Base-by-base conservation (phyloP, 1,284 basidiomycete species). In the Pisolithus thermaeus region DNA sequence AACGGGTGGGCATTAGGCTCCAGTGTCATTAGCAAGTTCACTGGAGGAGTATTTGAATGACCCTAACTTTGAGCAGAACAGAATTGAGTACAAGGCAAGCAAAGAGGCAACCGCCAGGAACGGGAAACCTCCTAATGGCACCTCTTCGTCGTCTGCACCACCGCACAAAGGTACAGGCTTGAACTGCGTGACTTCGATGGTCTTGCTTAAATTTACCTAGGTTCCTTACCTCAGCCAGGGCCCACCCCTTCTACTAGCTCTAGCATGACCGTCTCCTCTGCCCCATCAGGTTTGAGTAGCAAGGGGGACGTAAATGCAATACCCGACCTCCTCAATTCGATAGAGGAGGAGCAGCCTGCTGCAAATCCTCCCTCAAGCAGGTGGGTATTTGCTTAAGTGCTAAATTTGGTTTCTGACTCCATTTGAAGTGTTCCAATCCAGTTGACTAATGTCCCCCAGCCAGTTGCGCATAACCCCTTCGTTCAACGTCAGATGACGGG, bases 41-140 rank as follows among this genome's bases (percentile, higher is more conserved):
- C 79, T 99, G 25, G 90, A 99, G 65, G 97, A 99, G 66, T 99
- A 99, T 65, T 76, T 98, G 40, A 85, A 92, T 54, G 94, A 97
- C 69, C 90, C 94, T 16, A 93, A 94, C 67, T 99, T 98, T 66
- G 96, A 98, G 69, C 82, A 92, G 67, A 97, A 97, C 65, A 76
- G 96, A 50, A 73, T 89, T 18, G 95, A 98, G 63, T 97, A 99
- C 73, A 92, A 83, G 70, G 78, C 85, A 38, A 93, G 84, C 67
- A 92, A 92, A 68, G 80, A 80, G n/a, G 76, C 84, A 6, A 81
- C 83, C 0, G 90, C 93, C 55, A 78, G 76, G 25, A 74, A 69
- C 56, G 63, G 62, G 18, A 69, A 65, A 56, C 49, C 58, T 57
- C 54, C 44, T n/a, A 54, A 62, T 64, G 49, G 64, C 47, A 57